Evolutionary conservation across 352 stramenopile species (phyloP), one percentile per base, ranked within the genome.

Genomic region (Globisporangium rhizosaccharum): DNA sequence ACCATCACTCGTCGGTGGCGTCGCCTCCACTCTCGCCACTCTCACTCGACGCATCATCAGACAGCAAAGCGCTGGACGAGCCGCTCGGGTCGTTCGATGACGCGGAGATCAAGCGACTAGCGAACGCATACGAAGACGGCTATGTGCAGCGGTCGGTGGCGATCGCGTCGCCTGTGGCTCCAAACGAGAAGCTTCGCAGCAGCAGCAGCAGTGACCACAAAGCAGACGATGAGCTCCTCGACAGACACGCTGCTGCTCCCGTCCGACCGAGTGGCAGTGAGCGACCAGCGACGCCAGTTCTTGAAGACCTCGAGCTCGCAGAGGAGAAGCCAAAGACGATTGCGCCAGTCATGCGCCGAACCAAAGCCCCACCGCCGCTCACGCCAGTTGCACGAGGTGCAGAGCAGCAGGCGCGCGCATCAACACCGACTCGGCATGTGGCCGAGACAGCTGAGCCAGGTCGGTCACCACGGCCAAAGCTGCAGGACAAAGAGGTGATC

Each of bases 121-220:
- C 81, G 10, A 72, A 88, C 54, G 81, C 76, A 17, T 90, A 90
- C 57, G 81, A 90, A 48, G 65, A 74, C 61, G 48, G 51, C 51
- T 36, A 28, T 1, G 30, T 12, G 33, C 51, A 14, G 20, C 11
- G 18, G 36, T 56, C 51, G 12, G 8, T 28, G 17, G 44, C 44
- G 37, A 18, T 44, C 60, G 0, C 68, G 54, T 18, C 20, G 3
- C 15, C 49, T 51, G 25, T 23, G 8, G 36, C 9, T 48, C 12
- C 41, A 23, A 26, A 58, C 9, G 52, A 37, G 11, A 45, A 30
- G 5, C 20, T 20, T 23, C 45, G 12, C 18, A 23, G 9, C 48
- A 50, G 39, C 14, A 44, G 25, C 26, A 14, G 25, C 3, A 26
- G 25, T 26, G 23, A 2, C 28, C 33, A 2, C 18, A n/a, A 10